A percentile compares a stretch with the other conserved stretches of the same genome.
These are phyloP conservation scores for Cochliopodium minus DNA, from an alignment of 208 protist species.

Conservation along the genomic window DNA sequence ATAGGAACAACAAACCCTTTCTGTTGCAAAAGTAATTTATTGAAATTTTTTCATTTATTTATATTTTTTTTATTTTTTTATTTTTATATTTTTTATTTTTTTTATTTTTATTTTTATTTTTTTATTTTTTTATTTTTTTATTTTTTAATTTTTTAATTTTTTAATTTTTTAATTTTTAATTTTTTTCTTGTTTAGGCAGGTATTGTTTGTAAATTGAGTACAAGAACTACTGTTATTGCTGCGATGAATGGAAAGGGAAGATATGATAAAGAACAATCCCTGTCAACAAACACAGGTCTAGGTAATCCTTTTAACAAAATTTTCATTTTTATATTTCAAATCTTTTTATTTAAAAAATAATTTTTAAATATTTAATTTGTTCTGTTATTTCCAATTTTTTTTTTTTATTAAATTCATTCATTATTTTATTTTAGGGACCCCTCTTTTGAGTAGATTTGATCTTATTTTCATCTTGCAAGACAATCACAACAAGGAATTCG, in stretches of 20 bases:
- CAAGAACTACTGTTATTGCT: slow-evolving; percentile 71
- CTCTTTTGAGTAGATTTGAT: slow-evolving; percentile 86
- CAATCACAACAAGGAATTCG: slow-evolving; percentile 49
- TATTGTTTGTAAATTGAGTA: slow-evolving; percentile 80
- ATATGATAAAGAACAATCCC: slow-evolving; percentile 59
- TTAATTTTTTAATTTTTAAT: no score
- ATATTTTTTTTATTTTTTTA: neutral
- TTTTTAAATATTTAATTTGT: no score
- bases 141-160: no score
- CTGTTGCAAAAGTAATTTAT: slow-evolving; percentile 42
- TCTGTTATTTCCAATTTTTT: no score
- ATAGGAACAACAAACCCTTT: slow-evolving; percentile 91
- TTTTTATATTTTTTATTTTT: neutral
- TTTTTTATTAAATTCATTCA: slow-evolving; percentile 54
- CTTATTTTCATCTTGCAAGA: slow-evolving; percentile 83
- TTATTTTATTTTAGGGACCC: slow-evolving; percentile 72
- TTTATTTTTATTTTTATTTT: no score
- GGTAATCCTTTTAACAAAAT: no score
- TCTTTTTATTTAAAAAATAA: no score
- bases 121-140: no score
- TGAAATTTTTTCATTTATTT: no score
- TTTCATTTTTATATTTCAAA: no score
- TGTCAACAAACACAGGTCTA: slow-evolving; percentile 36
- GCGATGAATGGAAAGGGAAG: slow-evolving; percentile 73
- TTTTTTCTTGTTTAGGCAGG: slow-evolving; percentile 78